A percentile compares a stretch with the other conserved stretches of the same genome.
These are phyloP conservation scores for Calamus simplicifolius DNA, from an alignment of 176 grass and related monocot genomes.

Conservation along the genomic window DNA sequence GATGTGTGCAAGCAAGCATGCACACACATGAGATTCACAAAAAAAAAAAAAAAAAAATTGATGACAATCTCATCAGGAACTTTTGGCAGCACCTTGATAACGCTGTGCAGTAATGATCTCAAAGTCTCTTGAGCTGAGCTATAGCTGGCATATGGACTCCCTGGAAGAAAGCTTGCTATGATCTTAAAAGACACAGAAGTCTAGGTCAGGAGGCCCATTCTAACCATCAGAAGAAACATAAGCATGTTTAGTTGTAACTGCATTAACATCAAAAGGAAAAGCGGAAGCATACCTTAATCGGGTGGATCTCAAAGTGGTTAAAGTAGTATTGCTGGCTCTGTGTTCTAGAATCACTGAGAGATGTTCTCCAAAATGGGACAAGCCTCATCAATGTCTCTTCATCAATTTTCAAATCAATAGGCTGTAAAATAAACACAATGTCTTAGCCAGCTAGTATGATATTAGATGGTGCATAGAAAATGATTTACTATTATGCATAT, in stretches of 20 bases:
- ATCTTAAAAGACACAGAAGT: constrained; percentile 52
- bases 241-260: too few relatives aligned
- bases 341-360: constrained; percentile 38
- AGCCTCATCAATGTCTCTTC: constrained; percentile 87
- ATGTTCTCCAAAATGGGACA: constrained; percentile 83
- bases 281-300: constrained; percentile 53
- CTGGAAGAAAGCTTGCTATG: constrained; percentile 70
- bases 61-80: too few relatives aligned
- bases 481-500: too few relatives aligned
- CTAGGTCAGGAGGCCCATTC: constrained; percentile 1
- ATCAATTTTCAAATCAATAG: constrained; percentile 75
- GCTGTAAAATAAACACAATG: constrained; percentile 30
- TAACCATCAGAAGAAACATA: too few relatives aligned
- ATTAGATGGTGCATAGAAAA: too few relatives aligned
- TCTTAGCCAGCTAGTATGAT: constrained; percentile 3
- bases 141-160: constrained; percentile 42
- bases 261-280: not conserved
- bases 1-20: too few relatives aligned
- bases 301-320: constrained; percentile 81
- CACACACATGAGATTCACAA: too few relatives aligned
- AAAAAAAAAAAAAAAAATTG: too few relatives aligned
- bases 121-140: constrained; percentile 80
- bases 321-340: constrained; percentile 65
- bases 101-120: constrained; percentile 65
- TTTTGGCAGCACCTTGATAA: constrained; percentile 51